These are phyloP conservation scores for Hamigera avellanea DNA, from an alignment of 495 filamentous ascomycete species.

Conservation along the genomic window DNA sequence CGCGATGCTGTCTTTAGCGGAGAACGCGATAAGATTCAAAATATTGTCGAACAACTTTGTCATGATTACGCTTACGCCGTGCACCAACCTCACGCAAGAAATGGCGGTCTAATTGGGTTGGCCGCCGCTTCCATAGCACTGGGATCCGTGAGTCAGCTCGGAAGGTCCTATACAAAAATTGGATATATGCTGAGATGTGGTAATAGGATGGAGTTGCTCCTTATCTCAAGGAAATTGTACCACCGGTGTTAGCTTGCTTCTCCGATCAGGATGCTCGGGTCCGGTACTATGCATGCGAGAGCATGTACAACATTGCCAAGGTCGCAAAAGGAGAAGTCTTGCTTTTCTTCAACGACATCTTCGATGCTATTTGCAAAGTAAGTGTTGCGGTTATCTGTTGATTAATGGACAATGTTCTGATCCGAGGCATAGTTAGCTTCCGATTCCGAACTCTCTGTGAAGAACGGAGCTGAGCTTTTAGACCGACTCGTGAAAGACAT, in stretches of 20 bases:
- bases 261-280: conserved; percentile 96
- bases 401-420: too few species aligned
- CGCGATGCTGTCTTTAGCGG: conserved; percentile 67
- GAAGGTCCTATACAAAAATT: neutral
- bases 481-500: conserved; percentile 98
- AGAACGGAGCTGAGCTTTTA: conserved; percentile 94
- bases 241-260: conserved; percentile 97
- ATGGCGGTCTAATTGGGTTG: conserved; percentile 92
- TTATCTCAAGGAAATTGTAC: conserved; percentile 86
- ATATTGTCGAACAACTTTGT: conserved; percentile 89
- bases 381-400: conserved; percentile 2
- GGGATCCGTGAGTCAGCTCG: conserved; percentile 57
- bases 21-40: conserved; percentile 66
- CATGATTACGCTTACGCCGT: conserved; percentile 97
- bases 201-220: conserved; percentile 71
- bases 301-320: conserved; percentile 99
- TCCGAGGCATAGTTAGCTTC: conserved; percentile 98
- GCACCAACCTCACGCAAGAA: conserved; percentile 92
- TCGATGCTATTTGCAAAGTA: conserved; percentile 95
- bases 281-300: conserved; percentile 97
- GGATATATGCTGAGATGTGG: conserved; percentile 13
- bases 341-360: conserved; percentile 95
- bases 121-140: conserved; percentile 95
- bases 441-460: conserved; percentile 92
- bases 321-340: conserved; percentile 96